Evolutionary conservation across 345 rosid genomes (phyloP).

Genomic region (Brassica incana): DNA sequence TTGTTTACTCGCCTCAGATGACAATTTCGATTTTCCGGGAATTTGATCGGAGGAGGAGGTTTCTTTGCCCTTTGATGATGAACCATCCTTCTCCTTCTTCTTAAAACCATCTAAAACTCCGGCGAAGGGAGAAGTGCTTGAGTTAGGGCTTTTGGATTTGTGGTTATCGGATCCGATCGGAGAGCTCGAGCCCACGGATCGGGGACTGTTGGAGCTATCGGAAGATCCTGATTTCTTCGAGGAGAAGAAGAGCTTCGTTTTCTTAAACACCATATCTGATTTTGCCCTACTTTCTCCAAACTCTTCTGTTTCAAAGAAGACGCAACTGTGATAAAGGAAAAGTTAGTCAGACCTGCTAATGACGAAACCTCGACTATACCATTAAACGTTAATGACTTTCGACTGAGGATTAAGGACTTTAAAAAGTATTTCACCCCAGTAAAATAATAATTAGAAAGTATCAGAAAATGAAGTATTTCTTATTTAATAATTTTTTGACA

Average conservation of each 20-base stretch:
- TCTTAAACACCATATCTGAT: constrained; percentile 74
- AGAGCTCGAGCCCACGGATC: constrained; percentile 68
- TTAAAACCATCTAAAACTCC: neutral
- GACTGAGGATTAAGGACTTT: neutral
- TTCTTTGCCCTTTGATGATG: constrained; percentile 28
- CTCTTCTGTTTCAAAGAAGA: constrained; percentile 1
- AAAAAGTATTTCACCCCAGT: neutral
- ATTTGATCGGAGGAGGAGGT: constrained; percentile 10
- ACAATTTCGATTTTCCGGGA: constrained; percentile 21
- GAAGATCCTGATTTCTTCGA: constrained; percentile 79
- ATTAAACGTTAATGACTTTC: constrained; percentile 17
- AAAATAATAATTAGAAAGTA: neutral
- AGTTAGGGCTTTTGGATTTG: constrained; percentile 53
- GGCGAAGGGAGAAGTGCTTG: constrained; percentile 27
- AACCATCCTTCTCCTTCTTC: constrained; percentile 56
- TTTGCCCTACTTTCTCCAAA: neutral
- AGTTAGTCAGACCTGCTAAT: neutral
- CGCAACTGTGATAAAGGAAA: neutral
- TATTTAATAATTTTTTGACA: neutral
- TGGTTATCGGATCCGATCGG: constrained; percentile 74
- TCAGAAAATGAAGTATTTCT: neutral
- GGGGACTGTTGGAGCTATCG: constrained; percentile 70
- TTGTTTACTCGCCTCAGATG: constrained; percentile 42
- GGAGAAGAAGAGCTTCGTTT: constrained; percentile 57
- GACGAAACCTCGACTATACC: neutral